These are phyloP conservation scores for Coniochaeta ligniaria DNA, from an alignment of 2,329 filamentous ascomycete species.

Conservation along the genomic window DNA sequence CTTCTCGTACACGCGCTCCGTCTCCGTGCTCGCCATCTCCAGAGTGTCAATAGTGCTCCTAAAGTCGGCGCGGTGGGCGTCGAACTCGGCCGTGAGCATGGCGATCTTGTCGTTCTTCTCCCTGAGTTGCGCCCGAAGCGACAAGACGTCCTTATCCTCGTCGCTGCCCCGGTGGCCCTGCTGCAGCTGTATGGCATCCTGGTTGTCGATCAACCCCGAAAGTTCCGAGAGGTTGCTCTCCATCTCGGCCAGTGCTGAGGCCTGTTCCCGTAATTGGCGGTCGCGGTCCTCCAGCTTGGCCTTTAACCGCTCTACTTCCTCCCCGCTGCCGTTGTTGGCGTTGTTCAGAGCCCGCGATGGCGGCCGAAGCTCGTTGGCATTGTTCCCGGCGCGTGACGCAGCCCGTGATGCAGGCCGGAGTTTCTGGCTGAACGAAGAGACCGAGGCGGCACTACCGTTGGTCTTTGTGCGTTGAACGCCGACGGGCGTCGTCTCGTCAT, in stretches of 20 bases:
- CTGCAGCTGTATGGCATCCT: conserved; percentile 20
- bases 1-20: conserved; percentile 90
- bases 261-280: conserved; percentile 81
- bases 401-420: conserved; percentile 45
- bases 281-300: conserved; percentile 77
- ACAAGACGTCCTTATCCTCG: conserved; percentile 65
- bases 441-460: conserved; percentile 46
- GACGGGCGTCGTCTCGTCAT: conserved; percentile 51
- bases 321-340: conserved; percentile 39
- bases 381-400: conserved; percentile 17
- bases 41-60: conserved; percentile 93
- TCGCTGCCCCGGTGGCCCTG: conserved; percentile 36
- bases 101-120: conserved; percentile 98
- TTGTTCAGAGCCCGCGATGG: conserved; percentile 30
- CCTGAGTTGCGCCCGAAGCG: conserved; percentile 73
- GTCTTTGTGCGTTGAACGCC: conserved; percentile 40
- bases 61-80: conserved; percentile 91
- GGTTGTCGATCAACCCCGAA: conserved; percentile 57
- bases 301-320: conserved; percentile 67
- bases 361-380: neutral
- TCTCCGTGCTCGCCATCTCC: conserved; percentile 92
- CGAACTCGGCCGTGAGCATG: conserved; percentile 88
- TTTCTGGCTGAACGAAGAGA: conserved; percentile 47
- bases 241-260: conserved; percentile 78
- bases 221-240: conserved; percentile 80